Conservation (phyloP, 2,329 filamentous ascomycete species). For the Epicoccum sorghinum region DNA sequence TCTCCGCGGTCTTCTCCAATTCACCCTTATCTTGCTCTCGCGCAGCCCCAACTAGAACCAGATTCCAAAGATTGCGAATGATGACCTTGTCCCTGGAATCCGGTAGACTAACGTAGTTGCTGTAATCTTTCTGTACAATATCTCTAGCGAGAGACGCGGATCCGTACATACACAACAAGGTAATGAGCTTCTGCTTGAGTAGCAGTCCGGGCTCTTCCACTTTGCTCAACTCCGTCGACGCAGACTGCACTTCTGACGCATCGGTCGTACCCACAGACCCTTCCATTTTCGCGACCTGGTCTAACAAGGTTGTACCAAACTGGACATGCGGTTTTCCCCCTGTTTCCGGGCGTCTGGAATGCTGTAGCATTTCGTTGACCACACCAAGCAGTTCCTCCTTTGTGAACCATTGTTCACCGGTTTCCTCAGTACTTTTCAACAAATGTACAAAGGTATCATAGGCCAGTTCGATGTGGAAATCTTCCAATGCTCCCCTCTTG, state of each 20-base stretch:
- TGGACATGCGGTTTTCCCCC: slow-evolving; percentile 48
- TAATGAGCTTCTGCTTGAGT: slow-evolving; percentile 21
- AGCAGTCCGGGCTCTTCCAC: slow-evolving; percentile 7
- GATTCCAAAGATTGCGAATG: slow-evolving; percentile 29
- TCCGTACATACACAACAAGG: slow-evolving; percentile 32
- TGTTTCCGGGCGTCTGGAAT: slow-evolving; percentile 43
- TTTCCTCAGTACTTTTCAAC: slow-evolving; percentile 40
- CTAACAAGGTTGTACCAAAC: slow-evolving; percentile 48
- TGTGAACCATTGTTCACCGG: slow-evolving; percentile 42
- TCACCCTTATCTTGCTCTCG: slow-evolving; percentile 64
- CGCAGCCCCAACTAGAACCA: slow-evolving; percentile 66
- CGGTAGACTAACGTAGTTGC: slow-evolving; percentile 12
- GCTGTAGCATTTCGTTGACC: slow-evolving; percentile 18
- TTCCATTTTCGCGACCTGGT: slow-evolving; percentile 17
- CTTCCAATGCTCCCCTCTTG: slow-evolving; percentile 31
- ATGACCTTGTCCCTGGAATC: neutral
- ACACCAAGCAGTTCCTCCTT: slow-evolving; percentile 20
- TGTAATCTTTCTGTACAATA: slow-evolving; percentile 23
- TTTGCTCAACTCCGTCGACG: slow-evolving; percentile 2
- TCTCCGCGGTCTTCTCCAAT: slow-evolving; percentile 61
- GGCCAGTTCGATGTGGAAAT: slow-evolving; percentile 60
- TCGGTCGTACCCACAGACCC: neutral
- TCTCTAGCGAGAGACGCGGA: slow-evolving; percentile 34
- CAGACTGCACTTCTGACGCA: neutral
- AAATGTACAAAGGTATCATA: slow-evolving; percentile 67